phyloP scores from a whole-genome alignment of 2,329 filamentous ascomycete species.

The Lachnellula occidentalis region DNA sequence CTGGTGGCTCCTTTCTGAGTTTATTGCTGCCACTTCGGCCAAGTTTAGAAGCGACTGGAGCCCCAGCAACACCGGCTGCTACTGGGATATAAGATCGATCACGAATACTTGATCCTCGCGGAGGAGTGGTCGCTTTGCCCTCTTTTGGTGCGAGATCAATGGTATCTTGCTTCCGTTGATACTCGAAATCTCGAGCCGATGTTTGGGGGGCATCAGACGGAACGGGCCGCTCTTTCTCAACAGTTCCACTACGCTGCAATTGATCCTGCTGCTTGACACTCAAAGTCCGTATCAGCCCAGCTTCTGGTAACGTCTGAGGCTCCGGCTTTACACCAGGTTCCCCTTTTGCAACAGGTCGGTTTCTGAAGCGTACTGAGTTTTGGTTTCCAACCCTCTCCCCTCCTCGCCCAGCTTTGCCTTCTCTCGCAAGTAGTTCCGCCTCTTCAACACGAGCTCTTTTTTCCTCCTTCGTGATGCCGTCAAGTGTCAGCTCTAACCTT shows the following conservation, averaged over 20 bases:
- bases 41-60: conserved; percentile 31
- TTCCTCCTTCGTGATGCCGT: conserved; percentile 92
- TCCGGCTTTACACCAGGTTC: conserved; percentile 19
- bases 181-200: conserved; percentile 20
- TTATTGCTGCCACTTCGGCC: conserved; percentile 52
- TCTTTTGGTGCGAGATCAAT: conserved; percentile 1
- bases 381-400: conserved; percentile 21
- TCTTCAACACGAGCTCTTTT: conserved; percentile 80
- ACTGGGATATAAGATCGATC: conserved; percentile 44
- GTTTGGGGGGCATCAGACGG: conserved; percentile 10
- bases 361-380: conserved; percentile 29
- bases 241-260: conserved; percentile 30
- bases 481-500: conserved; percentile 83
- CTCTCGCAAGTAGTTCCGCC: conserved; percentile 68
- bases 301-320: conserved; percentile 23
- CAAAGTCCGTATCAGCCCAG: conserved; percentile 29
- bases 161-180: conserved; percentile 16
- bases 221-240: conserved; percentile 26
- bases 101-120: conserved; percentile 56
- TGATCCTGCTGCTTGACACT: conserved; percentile 33
- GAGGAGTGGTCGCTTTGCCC: conserved; percentile 21
- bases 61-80: conserved; percentile 11
- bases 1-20: conserved; percentile 51
- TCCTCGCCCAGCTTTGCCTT: conserved; percentile 35
- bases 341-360: conserved; percentile 25